phyloP scores from a whole-genome alignment of 139 green algal genomes.

The Parachlorella kessleri region DNA sequence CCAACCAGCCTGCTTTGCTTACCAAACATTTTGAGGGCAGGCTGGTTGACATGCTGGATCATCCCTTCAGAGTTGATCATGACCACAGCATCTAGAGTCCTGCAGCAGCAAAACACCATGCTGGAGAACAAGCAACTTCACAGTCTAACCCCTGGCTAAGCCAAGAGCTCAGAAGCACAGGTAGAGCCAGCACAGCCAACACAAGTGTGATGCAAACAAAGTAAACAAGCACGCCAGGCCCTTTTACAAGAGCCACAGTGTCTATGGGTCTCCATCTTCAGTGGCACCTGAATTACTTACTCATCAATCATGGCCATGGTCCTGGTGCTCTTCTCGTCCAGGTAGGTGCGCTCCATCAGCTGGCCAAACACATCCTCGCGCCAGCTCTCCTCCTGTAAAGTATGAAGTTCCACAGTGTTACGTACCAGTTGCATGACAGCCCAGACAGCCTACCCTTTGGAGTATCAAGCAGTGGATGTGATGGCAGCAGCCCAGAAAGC shows the following conservation, averaged over 20 bases:
- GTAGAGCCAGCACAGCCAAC: not conserved
- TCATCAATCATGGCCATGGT: conserved; percentile 13
- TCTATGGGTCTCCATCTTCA: not conserved
- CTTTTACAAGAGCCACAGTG: not conserved
- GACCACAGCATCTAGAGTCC: conserved; percentile 1
- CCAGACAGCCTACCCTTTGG: too few relatives aligned
- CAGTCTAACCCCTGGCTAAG: too few relatives aligned
- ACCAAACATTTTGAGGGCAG: conserved; percentile 35
- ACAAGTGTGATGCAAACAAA: not conserved
- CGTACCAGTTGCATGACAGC: too few relatives aligned
- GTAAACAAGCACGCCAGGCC: too few relatives aligned
- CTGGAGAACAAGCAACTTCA: too few relatives aligned
- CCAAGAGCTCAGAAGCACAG: not conserved
- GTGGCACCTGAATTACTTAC: not conserved
- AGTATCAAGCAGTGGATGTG: too few relatives aligned
- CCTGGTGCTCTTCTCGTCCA: not conserved
- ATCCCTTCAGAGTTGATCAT: not conserved
- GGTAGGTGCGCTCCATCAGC: conserved; percentile 2
- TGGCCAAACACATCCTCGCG: conserved; percentile 4
- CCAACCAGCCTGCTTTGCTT: too few relatives aligned
- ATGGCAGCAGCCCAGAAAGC: too few relatives aligned
- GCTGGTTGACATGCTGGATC: conserved; percentile 10
- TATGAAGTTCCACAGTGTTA: too few relatives aligned
- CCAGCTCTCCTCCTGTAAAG: not conserved
- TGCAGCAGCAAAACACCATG: too few relatives aligned